Conservation (phyloP, 257 asterid genomes). For the Handroanthus guayacan region DNA sequence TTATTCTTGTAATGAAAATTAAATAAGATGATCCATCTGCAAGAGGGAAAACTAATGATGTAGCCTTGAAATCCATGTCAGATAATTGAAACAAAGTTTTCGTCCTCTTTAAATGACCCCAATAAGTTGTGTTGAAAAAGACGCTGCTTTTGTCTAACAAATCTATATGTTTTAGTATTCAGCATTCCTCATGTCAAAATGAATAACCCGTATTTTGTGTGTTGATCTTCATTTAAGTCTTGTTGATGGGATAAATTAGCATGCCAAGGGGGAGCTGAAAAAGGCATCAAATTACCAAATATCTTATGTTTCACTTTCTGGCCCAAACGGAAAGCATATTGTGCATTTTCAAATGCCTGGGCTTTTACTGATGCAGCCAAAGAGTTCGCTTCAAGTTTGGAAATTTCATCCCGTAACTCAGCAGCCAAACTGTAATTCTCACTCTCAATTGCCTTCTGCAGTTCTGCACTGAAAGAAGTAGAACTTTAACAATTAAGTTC, state of each 20-base stretch:
- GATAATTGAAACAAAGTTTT: slow-evolving; percentile 10
- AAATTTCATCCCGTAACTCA: slow-evolving; percentile 80
- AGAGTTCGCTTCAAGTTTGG: slow-evolving; percentile 92
- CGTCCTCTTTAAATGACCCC: slow-evolving; percentile 10
- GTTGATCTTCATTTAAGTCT: slow-evolving; percentile 20
- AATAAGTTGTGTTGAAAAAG: background rate
- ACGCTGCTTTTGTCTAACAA: background rate
- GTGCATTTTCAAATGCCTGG: slow-evolving; percentile 80
- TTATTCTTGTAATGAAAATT: background rate
- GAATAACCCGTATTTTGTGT: background rate
- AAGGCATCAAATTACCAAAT: slow-evolving; percentile 63
- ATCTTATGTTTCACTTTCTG: slow-evolving; percentile 89
- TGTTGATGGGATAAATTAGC: background rate
- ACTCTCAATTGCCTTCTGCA: slow-evolving; percentile 79
- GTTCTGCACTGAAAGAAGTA: slow-evolving; percentile 78
- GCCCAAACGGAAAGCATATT: slow-evolving; percentile 86
- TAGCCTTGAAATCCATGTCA: slow-evolving; percentile 8
- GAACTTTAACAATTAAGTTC: slow-evolving; percentile 33
- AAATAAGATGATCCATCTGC: too few species aligned
- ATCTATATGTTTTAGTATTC: background rate
- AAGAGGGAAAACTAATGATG: background rate
- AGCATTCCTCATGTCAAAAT: background rate
- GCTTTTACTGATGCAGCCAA: slow-evolving; percentile 80
- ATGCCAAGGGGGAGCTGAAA: background rate
- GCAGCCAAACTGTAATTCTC: slow-evolving; percentile 92